phyloP scores from a whole-genome alignment of 345 rosid genomes.

The Eucalyptus decipiens region DNA sequence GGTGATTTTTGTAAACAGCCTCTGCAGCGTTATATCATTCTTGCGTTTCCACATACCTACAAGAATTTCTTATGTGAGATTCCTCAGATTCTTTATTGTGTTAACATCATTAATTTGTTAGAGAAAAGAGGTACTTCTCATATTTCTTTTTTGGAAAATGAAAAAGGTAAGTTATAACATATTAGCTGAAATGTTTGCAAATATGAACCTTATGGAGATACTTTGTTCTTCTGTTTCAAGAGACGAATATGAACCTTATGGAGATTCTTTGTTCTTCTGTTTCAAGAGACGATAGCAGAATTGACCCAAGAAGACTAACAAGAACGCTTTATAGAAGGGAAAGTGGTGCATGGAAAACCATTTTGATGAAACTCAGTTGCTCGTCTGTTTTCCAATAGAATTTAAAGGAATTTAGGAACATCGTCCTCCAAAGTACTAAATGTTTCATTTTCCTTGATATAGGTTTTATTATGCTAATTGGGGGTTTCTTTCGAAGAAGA shows the following conservation, averaged over 20 bases:
- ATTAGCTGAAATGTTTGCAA: not conserved
- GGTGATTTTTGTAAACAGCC: not conserved
- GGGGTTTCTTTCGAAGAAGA: not conserved
- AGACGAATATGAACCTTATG: not conserved
- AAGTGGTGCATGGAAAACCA: not conserved
- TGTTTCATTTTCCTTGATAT: not conserved
- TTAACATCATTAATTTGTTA: too few relatives aligned
- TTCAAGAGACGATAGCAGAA: not conserved
- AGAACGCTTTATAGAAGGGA: not conserved
- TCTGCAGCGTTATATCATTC: not conserved
- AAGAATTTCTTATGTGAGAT: too few relatives aligned
- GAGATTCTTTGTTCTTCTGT: not conserved
- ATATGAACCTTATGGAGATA: not conserved
- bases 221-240: not conserved
- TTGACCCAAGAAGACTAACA: not conserved
- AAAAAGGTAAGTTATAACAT: not conserved
- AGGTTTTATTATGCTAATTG: not conserved
- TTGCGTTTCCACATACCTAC: not conserved
- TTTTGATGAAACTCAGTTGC: not conserved
- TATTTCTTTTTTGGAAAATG: too few relatives aligned
- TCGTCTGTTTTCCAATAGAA: not conserved
- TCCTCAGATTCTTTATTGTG: too few relatives aligned
- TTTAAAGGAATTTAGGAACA: not conserved
- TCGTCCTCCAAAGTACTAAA: not conserved
- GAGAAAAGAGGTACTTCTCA: not conserved